Evolutionary conservation across 1,284 basidiomycete genomes (phyloP).

Genomic region (Leccinum variabile): DNA sequence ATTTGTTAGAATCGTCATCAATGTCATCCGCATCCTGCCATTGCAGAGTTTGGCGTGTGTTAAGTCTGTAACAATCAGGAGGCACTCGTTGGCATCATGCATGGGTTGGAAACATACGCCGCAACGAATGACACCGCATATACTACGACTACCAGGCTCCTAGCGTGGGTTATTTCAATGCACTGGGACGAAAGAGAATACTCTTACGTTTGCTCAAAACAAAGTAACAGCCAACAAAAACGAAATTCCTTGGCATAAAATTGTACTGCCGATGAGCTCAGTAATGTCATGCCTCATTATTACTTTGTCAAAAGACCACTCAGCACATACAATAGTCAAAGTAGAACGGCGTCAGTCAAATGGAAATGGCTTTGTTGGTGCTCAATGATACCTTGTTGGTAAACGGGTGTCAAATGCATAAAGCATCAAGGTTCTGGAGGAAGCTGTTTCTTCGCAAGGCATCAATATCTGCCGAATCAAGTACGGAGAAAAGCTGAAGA

Average conservation of each 20-base stretch:
- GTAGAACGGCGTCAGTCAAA: slow-evolving; percentile 34
- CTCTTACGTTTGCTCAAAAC: slow-evolving; percentile 61
- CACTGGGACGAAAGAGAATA: background rate
- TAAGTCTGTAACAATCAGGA: slow-evolving; percentile 39
- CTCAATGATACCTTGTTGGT: too few relatives aligned
- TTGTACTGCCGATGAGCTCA: slow-evolving; percentile 47
- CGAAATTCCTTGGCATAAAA: slow-evolving; percentile 40
- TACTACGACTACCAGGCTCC: slow-evolving; percentile 38
- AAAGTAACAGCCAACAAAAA: slow-evolving; percentile 61
- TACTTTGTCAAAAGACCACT: background rate
- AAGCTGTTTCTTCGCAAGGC: too few relatives aligned
- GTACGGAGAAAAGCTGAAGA: too few relatives aligned
- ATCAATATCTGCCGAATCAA: too few relatives aligned
- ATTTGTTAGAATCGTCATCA: slow-evolving; percentile 15
- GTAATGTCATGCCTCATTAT: background rate
- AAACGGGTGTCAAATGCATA: too few relatives aligned
- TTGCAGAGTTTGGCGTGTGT: slow-evolving; percentile 47
- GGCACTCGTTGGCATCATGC: background rate
- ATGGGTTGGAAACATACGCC: slow-evolving; percentile 44
- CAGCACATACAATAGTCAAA: slow-evolving; percentile 49
- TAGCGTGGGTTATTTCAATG: slow-evolving; percentile 4
- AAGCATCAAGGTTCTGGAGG: too few relatives aligned
- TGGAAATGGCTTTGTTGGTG: too few relatives aligned
- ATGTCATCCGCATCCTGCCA: slow-evolving; percentile 45
- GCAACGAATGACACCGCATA: slow-evolving; percentile 70